Evolutionary conservation across 306 rosid genomes (phyloP).

Genomic region (Senna tora): DNA sequence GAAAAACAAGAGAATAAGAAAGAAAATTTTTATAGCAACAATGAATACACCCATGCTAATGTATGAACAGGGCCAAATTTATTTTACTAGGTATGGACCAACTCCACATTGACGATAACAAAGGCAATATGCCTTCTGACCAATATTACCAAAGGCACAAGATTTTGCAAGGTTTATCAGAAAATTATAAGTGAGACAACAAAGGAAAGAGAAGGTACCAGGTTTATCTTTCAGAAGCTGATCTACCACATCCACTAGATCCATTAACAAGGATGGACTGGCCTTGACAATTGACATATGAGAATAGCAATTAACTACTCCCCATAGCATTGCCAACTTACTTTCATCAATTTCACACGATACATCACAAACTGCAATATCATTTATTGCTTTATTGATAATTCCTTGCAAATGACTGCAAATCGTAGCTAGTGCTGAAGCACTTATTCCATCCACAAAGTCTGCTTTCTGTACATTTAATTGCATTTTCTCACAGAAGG

Average conservation of each 20-base stretch:
- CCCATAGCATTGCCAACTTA: constrained; percentile 74
- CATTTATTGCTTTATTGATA: constrained; percentile 48
- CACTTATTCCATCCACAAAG: constrained; percentile 46
- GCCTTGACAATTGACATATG: constrained; percentile 46
- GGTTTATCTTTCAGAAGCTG: constrained; percentile 49
- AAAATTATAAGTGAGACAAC: constrained; percentile 21
- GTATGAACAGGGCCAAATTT: constrained; percentile 17
- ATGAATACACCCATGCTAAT: constrained; percentile 12
- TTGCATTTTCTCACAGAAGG: constrained; percentile 60
- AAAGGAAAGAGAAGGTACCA: constrained; percentile 50
- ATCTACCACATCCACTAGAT: constrained; percentile 68
- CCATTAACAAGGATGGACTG: constrained; percentile 55
- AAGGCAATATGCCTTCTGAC: background rate
- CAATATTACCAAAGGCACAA: constrained; percentile 13
- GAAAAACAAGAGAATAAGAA: constrained; percentile 12
- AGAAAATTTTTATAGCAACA: constrained; percentile 28
- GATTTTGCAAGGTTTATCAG: constrained; percentile 13
- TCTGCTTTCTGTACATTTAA: constrained; percentile 36
- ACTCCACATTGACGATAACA: constrained; percentile 20
- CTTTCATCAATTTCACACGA: constrained; percentile 54
- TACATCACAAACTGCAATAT: constrained; percentile 36
- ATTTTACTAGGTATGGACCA: background rate
- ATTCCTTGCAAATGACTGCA: constrained; percentile 51
- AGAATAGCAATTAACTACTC: constrained; percentile 71
- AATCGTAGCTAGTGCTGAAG: constrained; percentile 53